Percentiles rank a stretch among this genome's conserved stretches.
Conservation (phyloP, 148 eudicot genomes). For the Cornus kousa region DNA sequence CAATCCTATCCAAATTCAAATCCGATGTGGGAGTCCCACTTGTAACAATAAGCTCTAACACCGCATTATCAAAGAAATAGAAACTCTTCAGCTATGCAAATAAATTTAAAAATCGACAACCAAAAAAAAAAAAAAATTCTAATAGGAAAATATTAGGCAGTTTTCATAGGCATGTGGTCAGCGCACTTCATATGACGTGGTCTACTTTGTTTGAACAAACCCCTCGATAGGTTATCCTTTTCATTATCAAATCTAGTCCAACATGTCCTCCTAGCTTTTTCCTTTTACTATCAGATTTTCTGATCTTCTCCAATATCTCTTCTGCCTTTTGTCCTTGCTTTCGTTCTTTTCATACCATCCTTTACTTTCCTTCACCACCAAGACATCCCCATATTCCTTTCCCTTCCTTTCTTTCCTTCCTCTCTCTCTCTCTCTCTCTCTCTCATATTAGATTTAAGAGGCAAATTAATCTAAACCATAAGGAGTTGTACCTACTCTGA, state of each 20-base stretch:
- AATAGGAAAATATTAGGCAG: not conserved
- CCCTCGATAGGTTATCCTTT: too few relatives aligned
- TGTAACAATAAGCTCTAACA: too few relatives aligned
- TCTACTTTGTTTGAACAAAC: not conserved
- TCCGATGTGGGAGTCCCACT: too few relatives aligned
- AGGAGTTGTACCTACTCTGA: not conserved
- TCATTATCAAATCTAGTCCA: not conserved
- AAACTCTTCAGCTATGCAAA: too few relatives aligned
- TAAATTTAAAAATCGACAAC: too few relatives aligned
- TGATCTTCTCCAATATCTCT: not conserved
- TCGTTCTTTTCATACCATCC: not conserved
- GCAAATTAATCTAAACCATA: not conserved
- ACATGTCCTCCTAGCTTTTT: not conserved
- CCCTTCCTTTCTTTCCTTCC: not conserved
- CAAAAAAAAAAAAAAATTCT: too few relatives aligned
- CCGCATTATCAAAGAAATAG: too few relatives aligned
- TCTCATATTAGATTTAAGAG: not conserved
- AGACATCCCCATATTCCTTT: constrained; percentile 11
- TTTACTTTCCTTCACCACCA: constrained; percentile 14
- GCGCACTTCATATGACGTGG: not conserved
- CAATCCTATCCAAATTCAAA: too few relatives aligned
- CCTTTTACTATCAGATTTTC: not conserved
- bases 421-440: not conserved
- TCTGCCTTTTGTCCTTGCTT: not conserved
- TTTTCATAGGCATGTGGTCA: not conserved